Conservation (phyloP, 176 grass and related monocot species). For the Cocos nucifera region DNA sequence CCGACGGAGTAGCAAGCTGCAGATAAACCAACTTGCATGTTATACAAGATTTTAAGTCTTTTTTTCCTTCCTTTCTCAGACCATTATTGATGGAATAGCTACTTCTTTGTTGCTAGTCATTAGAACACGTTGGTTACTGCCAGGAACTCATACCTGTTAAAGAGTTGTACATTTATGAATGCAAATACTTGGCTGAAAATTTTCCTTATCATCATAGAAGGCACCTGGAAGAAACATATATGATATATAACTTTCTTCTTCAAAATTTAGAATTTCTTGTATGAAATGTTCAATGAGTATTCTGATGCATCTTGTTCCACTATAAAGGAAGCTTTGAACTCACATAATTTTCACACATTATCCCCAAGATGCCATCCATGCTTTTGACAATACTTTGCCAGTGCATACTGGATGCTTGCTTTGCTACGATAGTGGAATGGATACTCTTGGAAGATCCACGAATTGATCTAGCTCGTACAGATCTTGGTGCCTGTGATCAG, state of each 20-base stretch:
- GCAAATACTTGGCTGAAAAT: slow-evolving; percentile 76
- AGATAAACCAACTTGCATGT: neutral
- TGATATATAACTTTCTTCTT: neutral
- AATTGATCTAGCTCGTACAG: slow-evolving; percentile 53
- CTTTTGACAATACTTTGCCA: slow-evolving; percentile 75
- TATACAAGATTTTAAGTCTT: too few species aligned
- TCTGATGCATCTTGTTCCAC: too few species aligned
- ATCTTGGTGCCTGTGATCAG: slow-evolving; percentile 60
- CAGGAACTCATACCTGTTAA: slow-evolving; percentile 56
- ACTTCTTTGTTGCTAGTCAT: too few species aligned
- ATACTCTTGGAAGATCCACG: slow-evolving; percentile 63
- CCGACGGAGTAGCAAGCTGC: slow-evolving; percentile 73
- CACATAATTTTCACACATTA: slow-evolving; percentile 56
- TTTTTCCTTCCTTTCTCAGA: too few species aligned
- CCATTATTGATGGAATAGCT: too few species aligned
- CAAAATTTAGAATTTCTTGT: too few species aligned
- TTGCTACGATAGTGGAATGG: slow-evolving; percentile 51
- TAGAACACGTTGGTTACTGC: too few species aligned
- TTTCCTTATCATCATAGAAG: slow-evolving; percentile 68
- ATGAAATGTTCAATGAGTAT: too few species aligned
- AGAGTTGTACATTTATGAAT: slow-evolving; percentile 90
- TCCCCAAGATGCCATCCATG: slow-evolving; percentile 48
- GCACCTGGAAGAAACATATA: slow-evolving; percentile 38
- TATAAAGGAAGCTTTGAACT: neutral
- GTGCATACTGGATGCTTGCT: slow-evolving; percentile 62